Conservation (phyloP, 2,329 filamentous ascomycete species). For the Nothomitra cinnamomea region DNA sequence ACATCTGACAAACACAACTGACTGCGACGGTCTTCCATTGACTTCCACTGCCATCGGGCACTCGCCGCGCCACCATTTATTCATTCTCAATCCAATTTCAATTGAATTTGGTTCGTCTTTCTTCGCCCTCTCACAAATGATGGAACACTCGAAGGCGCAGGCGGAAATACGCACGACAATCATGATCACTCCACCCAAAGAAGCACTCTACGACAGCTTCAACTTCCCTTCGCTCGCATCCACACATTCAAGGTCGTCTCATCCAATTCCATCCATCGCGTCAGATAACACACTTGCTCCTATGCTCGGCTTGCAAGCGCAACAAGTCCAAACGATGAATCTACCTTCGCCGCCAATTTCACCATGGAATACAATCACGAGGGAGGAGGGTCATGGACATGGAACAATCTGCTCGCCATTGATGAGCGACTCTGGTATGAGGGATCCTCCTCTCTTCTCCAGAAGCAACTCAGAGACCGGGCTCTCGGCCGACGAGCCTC, state of each 20-base stretch:
- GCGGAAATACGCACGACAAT: not conserved
- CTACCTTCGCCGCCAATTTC: constrained; percentile 5
- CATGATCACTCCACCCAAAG: constrained; percentile 45
- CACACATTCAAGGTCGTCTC: constrained; percentile 8
- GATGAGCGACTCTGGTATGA: constrained; percentile 1
- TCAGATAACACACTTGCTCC: constrained; percentile 9
- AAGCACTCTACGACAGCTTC: constrained; percentile 36
- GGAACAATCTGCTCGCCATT: not conserved
- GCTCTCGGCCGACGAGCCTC: constrained; percentile 3
- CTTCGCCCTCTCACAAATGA: not conserved
- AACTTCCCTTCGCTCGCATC: constrained; percentile 25
- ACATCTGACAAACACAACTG: not conserved
- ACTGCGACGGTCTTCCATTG: not conserved
- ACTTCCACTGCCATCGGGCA: not conserved
- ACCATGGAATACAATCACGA: constrained; percentile 3
- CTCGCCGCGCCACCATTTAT: not conserved
- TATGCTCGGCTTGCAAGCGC: not conserved
- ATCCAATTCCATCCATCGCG: constrained; percentile 8
- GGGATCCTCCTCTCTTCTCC: constrained; percentile 4
- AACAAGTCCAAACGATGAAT: not conserved
- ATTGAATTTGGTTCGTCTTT: not conserved
- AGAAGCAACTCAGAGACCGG: constrained; percentile 1
- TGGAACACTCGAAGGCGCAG: not conserved
- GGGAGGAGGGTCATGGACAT: not conserved
- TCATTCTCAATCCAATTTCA: not conserved